Evolutionary conservation across 257 asterid species (phyloP), one percentile per base, ranked within the genome.

Genomic region (Solanum sejunctum): DNA sequence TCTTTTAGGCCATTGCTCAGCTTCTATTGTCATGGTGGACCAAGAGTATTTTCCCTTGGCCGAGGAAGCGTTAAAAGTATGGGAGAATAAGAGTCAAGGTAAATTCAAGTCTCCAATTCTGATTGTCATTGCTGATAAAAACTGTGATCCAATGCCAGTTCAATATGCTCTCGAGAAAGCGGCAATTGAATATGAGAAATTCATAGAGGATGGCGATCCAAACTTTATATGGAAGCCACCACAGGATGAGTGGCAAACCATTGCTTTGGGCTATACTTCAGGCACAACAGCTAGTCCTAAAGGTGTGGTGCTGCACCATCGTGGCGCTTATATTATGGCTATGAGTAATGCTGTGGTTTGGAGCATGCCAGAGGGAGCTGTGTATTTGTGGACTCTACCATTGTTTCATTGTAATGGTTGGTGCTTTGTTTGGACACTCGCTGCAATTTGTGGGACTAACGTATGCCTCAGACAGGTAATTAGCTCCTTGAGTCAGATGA

Each of bases 241-340:
- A 7, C 82, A 91, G 81, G 99, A 96, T 71, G 99, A 96, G 91
- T 96, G 99, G 99, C 97, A 96, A 9, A 94, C 96, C 86, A 96
- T 96, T 75, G 88, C 99, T 51, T 84, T 94, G 86, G 98, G 98
- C 28, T 96, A 96, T 86, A 96, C 99, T 58, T 96, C 99, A 0
- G 99, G 99, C 36, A 96, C 99, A 5, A 96, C 99, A 1, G 99
- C 99, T 64, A 96, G 98, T 85, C 99, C 99, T n/a, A 96, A 96
- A 90, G 98, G 99, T 75, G 99, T 96, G 66, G 98, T 96, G 67
- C 87, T 96, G 88, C 99, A 96, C 82, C 99, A 96, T 85, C 92
- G 99, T 47, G 99, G 99, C 64, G 99, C 99, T 10, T 93, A 96
- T 84, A 93, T 96, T 73, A 96, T 96, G 99, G 94, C 98, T 58